Base-by-base conservation (phyloP, 139 green algal genomes). In the Closterium sp. region DNA sequence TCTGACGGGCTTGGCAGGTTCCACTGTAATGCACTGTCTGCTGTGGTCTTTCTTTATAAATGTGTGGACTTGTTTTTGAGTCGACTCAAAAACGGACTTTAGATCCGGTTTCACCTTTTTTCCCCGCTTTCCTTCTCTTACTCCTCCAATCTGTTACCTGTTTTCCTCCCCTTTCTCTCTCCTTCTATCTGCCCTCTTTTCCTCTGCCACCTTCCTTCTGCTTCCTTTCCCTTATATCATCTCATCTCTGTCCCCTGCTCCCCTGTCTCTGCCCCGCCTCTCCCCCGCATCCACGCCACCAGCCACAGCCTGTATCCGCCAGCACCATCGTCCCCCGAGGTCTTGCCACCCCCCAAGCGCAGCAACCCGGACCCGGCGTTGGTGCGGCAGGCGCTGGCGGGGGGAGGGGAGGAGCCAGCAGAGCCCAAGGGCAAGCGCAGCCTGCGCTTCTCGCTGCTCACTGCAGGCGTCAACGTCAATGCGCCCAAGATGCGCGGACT, bases 361-460 rank as follows among this genome's bases (percentile, higher is more conserved):
- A 29, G 85, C 85, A 87, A 79, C 62, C 62, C 62, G 0, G 85
- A 31, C 28, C 28, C 85, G 85, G 10, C 27, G 85, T 24, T 87
- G 85, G 85, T 87, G 85, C 85, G 28, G 85, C 85, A 87, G 85
- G 85, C 85, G 17, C 62, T 79, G 17, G 27, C 85, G 28, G 85
- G 19, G 0, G 21, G 19, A 2, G 22, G 28, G 1, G 85, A 87
- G 28, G 28, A 87, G 28, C 5, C 28, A 21, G 19, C 28, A 4
- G 85, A 87, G n/a, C 85, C 85, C 85, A 87, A 87, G 85, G 85
- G 85, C 28, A 30, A 31, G 28, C 85, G 85, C 85, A 34, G 85
- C 85, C 85, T 87, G 85, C 28, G 28, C 21, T 87, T 29, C 85
- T 87, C 85, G 0, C 85, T 87, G 85, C 85, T 87, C 38, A 50